A percentile compares a stretch with the other conserved stretches of the same genome.
Conservation (phyloP, 2,329 filamentous ascomycete genomes). For the Colletotrichum higginsianum region DNA sequence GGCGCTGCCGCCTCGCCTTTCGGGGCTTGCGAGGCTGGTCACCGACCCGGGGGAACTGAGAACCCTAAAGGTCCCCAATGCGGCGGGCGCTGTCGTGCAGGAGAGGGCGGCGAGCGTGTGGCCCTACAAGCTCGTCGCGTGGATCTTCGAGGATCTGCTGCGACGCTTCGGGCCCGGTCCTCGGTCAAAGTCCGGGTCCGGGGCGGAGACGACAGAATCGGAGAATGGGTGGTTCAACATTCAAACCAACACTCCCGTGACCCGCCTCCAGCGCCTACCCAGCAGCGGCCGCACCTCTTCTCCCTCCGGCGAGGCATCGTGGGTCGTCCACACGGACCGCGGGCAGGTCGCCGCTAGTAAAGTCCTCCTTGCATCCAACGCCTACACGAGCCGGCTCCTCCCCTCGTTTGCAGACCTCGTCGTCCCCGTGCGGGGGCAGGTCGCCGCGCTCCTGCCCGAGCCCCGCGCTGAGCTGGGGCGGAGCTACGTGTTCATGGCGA, state of each 20-base stretch:
- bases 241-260: conserved; percentile 80
- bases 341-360: conserved; percentile 75
- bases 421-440: conserved; percentile 82
- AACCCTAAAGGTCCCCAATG: conserved; percentile 68
- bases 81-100: conserved; percentile 76
- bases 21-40: conserved; percentile 60
- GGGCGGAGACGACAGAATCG: conserved; percentile 46
- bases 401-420: conserved; percentile 79
- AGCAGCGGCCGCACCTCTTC: conserved; percentile 10
- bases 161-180: conserved; percentile 46
- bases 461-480: conserved; percentile 60
- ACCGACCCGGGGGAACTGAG: conserved; percentile 58
- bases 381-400: conserved; percentile 83
- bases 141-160: conserved; percentile 75
- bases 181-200: conserved; percentile 18
- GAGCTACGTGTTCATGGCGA: conserved; percentile 74
- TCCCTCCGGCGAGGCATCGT: conserved; percentile 52
- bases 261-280: conserved; percentile 57
- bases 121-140: conserved; percentile 88
- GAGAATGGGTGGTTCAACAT: conserved; percentile 71
- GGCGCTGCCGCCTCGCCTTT: conserved; percentile 72
- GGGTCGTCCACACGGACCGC: conserved; percentile 77
- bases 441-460: conserved; percentile 73
- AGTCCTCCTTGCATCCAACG: conserved; percentile 87
- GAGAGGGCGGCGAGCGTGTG: conserved; percentile 78